These are phyloP conservation scores for Aspergillus pseudoterreus DNA, from an alignment of 2,329 filamentous ascomycete species.

Conservation along the genomic window DNA sequence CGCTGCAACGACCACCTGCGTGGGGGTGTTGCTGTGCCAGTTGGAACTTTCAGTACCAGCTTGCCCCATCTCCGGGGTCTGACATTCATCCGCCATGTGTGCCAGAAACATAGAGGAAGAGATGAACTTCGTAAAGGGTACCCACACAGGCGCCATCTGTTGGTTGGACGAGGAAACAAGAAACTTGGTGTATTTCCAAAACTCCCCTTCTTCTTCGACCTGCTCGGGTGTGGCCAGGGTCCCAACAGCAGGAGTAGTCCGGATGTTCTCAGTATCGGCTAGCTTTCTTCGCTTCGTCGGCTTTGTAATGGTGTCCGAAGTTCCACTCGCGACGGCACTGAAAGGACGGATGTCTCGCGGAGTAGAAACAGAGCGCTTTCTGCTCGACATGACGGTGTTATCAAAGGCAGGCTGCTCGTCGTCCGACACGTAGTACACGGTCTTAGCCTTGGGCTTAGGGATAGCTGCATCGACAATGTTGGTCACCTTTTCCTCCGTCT, in stretches of 20 bases:
- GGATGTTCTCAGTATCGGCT: too few species aligned
- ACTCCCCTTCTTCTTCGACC: too few species aligned
- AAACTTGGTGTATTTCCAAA: constrained; percentile 11
- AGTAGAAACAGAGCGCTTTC: too few species aligned
- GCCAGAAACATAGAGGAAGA: constrained; percentile 14
- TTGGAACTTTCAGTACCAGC: constrained; percentile 7
- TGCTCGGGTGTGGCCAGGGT: too few species aligned
- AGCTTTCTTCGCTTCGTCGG: too few species aligned
- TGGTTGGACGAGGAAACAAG: constrained; percentile 12
- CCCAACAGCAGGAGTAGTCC: too few species aligned
- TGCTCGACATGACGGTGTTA: too few species aligned
- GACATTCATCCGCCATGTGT: constrained; percentile 13
- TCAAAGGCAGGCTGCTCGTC: too few species aligned
- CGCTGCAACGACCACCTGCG: constrained; percentile 10
- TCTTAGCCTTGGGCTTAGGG: background rate
- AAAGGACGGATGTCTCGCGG: too few species aligned
- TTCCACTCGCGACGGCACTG: too few species aligned
- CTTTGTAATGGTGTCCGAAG: too few species aligned
- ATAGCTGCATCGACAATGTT: background rate
- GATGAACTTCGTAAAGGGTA: constrained; percentile 12
- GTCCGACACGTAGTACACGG: too few species aligned
- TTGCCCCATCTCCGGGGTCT: constrained; percentile 7
- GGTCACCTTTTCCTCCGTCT: background rate
- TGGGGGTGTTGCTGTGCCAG: background rate
- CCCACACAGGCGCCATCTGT: constrained; percentile 15